phyloP scores from a whole-genome alignment of 345 rosid species.

The Capsella bursapastoris region DNA sequence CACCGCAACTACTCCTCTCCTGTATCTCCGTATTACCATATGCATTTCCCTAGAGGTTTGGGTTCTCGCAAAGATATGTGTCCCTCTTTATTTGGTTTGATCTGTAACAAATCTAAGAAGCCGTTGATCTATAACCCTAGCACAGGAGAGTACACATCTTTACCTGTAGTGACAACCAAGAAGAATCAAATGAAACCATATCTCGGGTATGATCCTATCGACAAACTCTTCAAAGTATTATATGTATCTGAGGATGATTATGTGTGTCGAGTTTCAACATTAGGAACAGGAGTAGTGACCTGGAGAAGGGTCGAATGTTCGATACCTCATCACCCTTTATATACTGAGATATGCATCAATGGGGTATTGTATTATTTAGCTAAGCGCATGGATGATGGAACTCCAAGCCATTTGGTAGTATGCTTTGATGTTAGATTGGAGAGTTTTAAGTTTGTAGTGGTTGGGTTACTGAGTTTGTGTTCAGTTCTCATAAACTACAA shows the following conservation, averaged over 20 bases:
- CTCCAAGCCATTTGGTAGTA: background rate
- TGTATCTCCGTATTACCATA: background rate
- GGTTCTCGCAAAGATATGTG: background rate
- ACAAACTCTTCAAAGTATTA: background rate
- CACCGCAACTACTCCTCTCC: background rate
- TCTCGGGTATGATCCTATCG: too few relatives aligned
- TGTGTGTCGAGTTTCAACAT: background rate
- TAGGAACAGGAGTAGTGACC: background rate
- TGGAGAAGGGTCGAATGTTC: background rate
- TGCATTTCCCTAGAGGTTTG: background rate
- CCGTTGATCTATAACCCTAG: background rate
- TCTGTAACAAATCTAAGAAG: background rate
- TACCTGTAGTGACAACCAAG: background rate
- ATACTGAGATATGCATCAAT: background rate
- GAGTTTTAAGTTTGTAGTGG: background rate
- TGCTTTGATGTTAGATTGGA: background rate
- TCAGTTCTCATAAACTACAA: background rate
- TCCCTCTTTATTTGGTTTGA: background rate
- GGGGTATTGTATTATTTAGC: background rate
- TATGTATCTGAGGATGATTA: background rate
- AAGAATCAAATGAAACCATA: too few relatives aligned
- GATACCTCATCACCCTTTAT: background rate
- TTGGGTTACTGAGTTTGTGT: background rate
- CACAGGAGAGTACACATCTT: background rate
- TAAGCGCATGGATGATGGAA: too few relatives aligned